Evolutionary conservation across 768 basidiomycete genomes (phyloP).

Genomic region (Podaxis carcinomalis): DNA sequence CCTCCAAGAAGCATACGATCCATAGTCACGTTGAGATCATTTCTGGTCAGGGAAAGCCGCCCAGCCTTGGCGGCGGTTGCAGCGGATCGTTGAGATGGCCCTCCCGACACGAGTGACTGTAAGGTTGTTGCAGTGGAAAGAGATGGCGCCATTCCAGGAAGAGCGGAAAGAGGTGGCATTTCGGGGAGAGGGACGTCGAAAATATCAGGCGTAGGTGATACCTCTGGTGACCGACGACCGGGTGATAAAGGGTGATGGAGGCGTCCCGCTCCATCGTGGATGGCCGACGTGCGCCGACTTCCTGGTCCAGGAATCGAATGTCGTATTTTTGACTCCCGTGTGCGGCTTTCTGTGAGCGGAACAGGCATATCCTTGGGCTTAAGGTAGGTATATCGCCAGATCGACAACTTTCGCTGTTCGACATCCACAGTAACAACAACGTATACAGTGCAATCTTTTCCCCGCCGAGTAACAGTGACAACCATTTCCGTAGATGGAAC

Average conservation of each 20-base stretch:
- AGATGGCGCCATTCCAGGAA: constrained; percentile 50
- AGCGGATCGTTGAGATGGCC: constrained; percentile 15
- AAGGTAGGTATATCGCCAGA: constrained; percentile 73
- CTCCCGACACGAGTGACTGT: constrained; percentile 40
- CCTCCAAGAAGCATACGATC: constrained; percentile 67
- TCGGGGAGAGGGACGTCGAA: constrained; percentile 24
- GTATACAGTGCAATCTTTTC: constrained; percentile 36
- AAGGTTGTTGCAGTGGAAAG: constrained; percentile 50
- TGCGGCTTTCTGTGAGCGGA: constrained; percentile 10
- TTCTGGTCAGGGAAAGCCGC: constrained; percentile 45
- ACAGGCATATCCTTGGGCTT: constrained; percentile 43
- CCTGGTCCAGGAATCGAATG: constrained; percentile 32
- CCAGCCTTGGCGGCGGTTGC: constrained; percentile 26
- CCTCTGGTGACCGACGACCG: constrained; percentile 27
- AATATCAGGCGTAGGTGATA: constrained; percentile 29
- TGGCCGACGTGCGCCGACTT: constrained; percentile 35
- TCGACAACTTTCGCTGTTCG: constrained; percentile 46
- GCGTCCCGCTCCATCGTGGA: constrained; percentile 29
- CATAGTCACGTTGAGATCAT: constrained; percentile 56
- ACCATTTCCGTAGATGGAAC: constrained; percentile 64
- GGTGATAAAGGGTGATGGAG: constrained; percentile 37
- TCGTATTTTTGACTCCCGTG: constrained; percentile 30
- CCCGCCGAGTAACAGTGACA: constrained; percentile 40
- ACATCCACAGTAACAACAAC: constrained; percentile 57
- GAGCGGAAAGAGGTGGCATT: constrained; percentile 39